phyloP scores from a whole-genome alignment of 306 rosid genomes.

The Casuarina equisetifolia region DNA sequence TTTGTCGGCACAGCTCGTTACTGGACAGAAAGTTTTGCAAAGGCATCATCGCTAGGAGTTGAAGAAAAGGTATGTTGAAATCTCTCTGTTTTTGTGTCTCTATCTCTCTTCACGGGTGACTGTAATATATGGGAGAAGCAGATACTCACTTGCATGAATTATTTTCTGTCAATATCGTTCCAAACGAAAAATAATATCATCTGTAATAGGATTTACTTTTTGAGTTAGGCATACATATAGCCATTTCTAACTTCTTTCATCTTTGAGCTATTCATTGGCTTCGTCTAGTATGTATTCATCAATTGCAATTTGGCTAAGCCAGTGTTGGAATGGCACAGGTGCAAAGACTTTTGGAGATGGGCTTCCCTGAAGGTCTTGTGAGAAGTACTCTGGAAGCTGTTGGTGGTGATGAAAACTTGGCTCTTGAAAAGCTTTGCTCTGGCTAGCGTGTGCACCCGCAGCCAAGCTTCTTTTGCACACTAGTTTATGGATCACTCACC shows the following conservation, averaged over 20 bases:
- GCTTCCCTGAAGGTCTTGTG: slow-evolving; percentile 82
- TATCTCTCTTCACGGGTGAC: neutral
- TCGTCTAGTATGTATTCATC: slow-evolving; percentile 6
- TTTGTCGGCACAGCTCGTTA: slow-evolving; percentile 88
- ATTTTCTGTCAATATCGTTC: neutral
- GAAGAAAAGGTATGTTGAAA: slow-evolving; percentile 70
- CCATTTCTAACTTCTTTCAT: neutral
- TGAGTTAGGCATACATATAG: too few relatives aligned
- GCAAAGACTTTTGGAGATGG: slow-evolving; percentile 88
- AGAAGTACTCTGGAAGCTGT: slow-evolving; percentile 82
- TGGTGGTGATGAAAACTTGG: slow-evolving; percentile 94
- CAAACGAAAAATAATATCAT: neutral
- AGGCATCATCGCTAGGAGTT: slow-evolving; percentile 69
- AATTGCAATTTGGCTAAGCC: neutral
- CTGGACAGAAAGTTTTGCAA: slow-evolving; percentile 97
- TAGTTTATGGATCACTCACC: slow-evolving; percentile 1
- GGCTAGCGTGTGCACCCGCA: slow-evolving; percentile 27
- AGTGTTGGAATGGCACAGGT: slow-evolving; percentile 50
- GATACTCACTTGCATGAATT: neutral
- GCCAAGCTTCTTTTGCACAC: neutral
- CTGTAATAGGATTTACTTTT: neutral
- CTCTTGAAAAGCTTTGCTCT: slow-evolving; percentile 85
- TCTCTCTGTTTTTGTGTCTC: neutral
- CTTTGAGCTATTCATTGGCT: neutral
- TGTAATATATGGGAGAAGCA: neutral